phyloP scores from a whole-genome alignment of 768 basidiomycete genomes.

The Russula dissimulans region DNA sequence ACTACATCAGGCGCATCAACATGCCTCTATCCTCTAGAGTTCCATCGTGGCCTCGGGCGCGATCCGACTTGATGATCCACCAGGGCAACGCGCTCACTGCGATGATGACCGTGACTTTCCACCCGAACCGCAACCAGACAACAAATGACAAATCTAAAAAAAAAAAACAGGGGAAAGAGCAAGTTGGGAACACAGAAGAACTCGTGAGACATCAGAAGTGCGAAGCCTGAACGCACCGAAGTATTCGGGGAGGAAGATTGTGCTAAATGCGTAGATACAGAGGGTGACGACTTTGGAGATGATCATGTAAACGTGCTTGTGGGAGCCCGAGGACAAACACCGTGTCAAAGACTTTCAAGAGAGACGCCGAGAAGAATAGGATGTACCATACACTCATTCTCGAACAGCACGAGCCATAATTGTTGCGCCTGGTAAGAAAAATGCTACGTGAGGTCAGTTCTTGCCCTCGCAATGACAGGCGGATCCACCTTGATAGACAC shows the following conservation, averaged over 20 bases:
- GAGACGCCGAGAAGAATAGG: no score
- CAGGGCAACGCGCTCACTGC: conserved; percentile 88
- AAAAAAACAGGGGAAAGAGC: background rate
- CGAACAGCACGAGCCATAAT: conserved; percentile 98
- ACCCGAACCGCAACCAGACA: conserved; percentile 74
- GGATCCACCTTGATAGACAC: conserved; percentile 80
- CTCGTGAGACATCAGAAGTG: no score
- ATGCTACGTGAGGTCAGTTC: background rate
- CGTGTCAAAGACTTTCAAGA: conserved; percentile 90
- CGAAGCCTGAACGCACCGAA: conserved; percentile 60
- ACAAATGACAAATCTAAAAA: conserved; percentile 83
- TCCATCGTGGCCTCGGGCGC: conserved; percentile 94
- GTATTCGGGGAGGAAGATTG: conserved; percentile 91
- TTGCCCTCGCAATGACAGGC: background rate
- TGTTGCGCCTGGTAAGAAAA: conserved; percentile 56
- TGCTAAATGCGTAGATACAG: conserved; percentile 80
- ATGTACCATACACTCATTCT: conserved; percentile 83
- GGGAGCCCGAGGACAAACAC: conserved; percentile 44
- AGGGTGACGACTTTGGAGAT: conserved; percentile 85
- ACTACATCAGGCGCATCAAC: no score
- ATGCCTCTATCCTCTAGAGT: conserved; percentile 32
- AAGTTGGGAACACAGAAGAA: background rate
- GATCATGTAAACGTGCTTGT: conserved; percentile 92
- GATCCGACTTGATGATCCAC: conserved; percentile 83
- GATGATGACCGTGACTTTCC: conserved; percentile 94